These are phyloP conservation scores for Emmonsiellopsis sp. DNA, from an alignment of 2,329 filamentous ascomycete genomes.

Conservation along the genomic window DNA sequence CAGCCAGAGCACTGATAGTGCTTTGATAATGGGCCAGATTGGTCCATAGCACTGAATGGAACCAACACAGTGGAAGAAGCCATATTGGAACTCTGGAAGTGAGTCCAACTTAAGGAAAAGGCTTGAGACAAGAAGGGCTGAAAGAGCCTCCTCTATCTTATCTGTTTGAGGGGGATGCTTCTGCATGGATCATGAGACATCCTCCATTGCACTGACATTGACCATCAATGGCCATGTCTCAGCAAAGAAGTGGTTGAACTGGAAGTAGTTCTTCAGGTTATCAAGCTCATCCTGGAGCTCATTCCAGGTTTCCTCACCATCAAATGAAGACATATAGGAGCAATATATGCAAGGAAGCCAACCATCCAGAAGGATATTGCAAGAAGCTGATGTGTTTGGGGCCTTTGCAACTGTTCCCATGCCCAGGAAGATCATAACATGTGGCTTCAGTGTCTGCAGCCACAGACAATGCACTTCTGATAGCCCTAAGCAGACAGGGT, in stretches of 20 bases:
- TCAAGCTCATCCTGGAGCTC: background rate
- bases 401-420: background rate
- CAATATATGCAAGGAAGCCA: background rate
- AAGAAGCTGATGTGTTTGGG: background rate
- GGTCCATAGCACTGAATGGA: background rate
- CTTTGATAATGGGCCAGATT: background rate
- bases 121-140: background rate
- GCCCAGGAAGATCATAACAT: background rate
- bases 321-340: background rate
- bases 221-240: background rate
- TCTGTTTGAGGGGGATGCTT: background rate
- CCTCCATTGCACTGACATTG: background rate
- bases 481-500: background rate
- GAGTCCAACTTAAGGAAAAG: background rate
- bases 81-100: background rate
- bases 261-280: background rate
- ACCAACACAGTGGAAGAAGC: background rate
- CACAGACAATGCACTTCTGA: conserved; percentile 2
- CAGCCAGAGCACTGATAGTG: background rate
- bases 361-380: background rate
- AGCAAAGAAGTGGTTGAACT: background rate
- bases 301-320: background rate
- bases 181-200: background rate
- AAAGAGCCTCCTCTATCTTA: background rate
- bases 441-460: background rate